phyloP scores from a whole-genome alignment of 2,329 filamentous ascomycete genomes.

The Helminthosporium solani region DNA sequence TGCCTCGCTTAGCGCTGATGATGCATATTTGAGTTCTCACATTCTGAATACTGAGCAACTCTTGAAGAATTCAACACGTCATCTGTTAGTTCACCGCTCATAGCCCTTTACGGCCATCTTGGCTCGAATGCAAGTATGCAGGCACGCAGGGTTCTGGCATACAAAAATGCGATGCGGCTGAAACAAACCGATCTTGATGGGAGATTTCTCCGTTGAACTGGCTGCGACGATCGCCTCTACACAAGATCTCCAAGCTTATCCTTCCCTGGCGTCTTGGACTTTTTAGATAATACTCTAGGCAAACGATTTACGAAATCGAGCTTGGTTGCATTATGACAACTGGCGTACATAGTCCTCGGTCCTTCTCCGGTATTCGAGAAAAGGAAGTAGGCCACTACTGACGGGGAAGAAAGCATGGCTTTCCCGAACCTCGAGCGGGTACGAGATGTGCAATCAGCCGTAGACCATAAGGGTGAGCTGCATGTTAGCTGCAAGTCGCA shows the following conservation, averaged over 20 bases:
- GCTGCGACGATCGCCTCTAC: too few species aligned
- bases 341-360: neutral
- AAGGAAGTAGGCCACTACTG: neutral
- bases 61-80: neutral
- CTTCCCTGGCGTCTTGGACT: too few species aligned
- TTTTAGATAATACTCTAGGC: neutral
- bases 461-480: neutral
- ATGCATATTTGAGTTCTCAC: slow-evolving; percentile 1
- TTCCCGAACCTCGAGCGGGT: neutral
- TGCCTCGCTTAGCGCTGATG: neutral
- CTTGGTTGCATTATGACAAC: neutral
- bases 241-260: too few species aligned
- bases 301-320: neutral
- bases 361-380: neutral
- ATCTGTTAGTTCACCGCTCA: neutral
- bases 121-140: neutral
- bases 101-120: neutral
- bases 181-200: neutral
- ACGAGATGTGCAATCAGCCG: neutral
- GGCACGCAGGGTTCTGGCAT: neutral
- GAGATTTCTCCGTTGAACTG: neutral
- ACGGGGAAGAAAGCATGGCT: neutral
- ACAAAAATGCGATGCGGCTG: neutral
- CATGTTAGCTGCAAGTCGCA: neutral
- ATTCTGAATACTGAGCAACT: neutral